Evolutionary conservation across 331 rosid genomes (phyloP), one percentile per base, ranked within the genome.

Genomic region (Rosa hybrid): DNA sequence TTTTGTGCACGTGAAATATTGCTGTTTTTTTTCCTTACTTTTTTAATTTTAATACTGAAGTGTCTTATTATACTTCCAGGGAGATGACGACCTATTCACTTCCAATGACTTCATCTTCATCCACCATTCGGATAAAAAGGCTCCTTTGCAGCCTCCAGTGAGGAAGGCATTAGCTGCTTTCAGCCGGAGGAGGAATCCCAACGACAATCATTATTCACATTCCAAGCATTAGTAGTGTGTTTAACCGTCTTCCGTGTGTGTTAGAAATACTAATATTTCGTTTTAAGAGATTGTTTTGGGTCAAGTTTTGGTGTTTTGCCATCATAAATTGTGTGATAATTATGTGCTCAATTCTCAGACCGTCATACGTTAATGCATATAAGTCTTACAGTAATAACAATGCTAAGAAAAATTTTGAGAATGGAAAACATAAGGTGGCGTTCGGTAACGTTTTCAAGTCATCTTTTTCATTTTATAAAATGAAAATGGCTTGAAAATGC

Each of bases 171-270:
- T 91, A 49, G 90, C 96, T 46, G 92, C 86, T 74, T 93, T 91
- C 76, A 42, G 94, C 54, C 94, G 97, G 63, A 91, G 69, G 90
- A 91, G 99, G 85, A 93, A 96, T 88, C 98, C 97, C n/a, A 96
- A 96, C 16, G 98, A 96, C 86, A 93, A 91, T 79, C 98, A 93
- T 79, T 93, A 72, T 88, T 84, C 97, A 41, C 91, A 92, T 77
- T 68, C 97, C 4, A 91, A 78, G 88, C 93, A 50, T 14, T 68
- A 68, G 7, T 6, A 7, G 23, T 34, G 13, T 38, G 45, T 30
- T 38, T 20, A 34, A 65, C 46, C 44, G 18, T 16, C 45, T 34
- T 34, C 45, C 34, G n/a, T 13, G 17, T 65, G 46, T 65, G 67
- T 60, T 65, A 16, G 2, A 64, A 65, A 34, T 18, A 25, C 68